phyloP scores from a whole-genome alignment of 2,329 filamentous ascomycete genomes.

The Colletotrichum agaves region DNA sequence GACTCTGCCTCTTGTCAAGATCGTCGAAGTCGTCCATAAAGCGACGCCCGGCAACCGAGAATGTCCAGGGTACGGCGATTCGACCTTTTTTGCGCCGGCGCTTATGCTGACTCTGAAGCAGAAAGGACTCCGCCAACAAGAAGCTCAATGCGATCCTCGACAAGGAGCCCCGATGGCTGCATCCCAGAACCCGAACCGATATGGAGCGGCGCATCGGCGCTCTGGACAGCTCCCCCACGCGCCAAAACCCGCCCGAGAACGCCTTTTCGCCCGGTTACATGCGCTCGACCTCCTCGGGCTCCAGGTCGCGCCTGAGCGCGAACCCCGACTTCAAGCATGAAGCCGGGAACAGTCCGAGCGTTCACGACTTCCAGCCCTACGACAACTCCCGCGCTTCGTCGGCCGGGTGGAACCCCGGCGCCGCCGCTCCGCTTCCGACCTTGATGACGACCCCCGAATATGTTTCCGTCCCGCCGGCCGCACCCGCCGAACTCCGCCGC shows the following conservation, averaged over 20 bases:
- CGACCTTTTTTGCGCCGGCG: slow-evolving; percentile 13
- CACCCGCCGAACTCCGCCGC: slow-evolving; percentile 44
- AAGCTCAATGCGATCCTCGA: slow-evolving; percentile 66
- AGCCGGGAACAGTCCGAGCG: slow-evolving; percentile 16
- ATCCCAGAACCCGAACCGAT: slow-evolving; percentile 61
- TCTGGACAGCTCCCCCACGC: slow-evolving; percentile 53
- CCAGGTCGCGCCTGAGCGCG: slow-evolving; percentile 5
- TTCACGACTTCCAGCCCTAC: slow-evolving; percentile 10
- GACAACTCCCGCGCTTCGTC: slow-evolving; percentile 22
- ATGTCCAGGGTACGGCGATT: slow-evolving; percentile 30
- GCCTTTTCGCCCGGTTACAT: slow-evolving; percentile 19
- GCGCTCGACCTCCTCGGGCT: slow-evolving; percentile 21
- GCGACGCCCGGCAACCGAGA: slow-evolving; percentile 42
- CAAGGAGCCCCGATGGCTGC: slow-evolving; percentile 68
- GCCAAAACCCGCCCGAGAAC: slow-evolving; percentile 38
- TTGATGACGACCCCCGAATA: slow-evolving; percentile 25
- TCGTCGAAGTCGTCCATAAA: slow-evolving; percentile 58
- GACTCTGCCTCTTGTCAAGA: slow-evolving; percentile 61
- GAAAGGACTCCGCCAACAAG: slow-evolving; percentile 69
- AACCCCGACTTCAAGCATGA: slow-evolving; percentile 35
- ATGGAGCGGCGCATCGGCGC: slow-evolving; percentile 62
- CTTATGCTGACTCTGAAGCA: slow-evolving; percentile 43
- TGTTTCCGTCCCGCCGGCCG: slow-evolving; percentile 10
- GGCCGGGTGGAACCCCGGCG: slow-evolving; percentile 16
- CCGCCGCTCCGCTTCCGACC: slow-evolving; percentile 20